Conservation (phyloP, 1,284 basidiomycete genomes). For the Vanrija humicola region DNA sequence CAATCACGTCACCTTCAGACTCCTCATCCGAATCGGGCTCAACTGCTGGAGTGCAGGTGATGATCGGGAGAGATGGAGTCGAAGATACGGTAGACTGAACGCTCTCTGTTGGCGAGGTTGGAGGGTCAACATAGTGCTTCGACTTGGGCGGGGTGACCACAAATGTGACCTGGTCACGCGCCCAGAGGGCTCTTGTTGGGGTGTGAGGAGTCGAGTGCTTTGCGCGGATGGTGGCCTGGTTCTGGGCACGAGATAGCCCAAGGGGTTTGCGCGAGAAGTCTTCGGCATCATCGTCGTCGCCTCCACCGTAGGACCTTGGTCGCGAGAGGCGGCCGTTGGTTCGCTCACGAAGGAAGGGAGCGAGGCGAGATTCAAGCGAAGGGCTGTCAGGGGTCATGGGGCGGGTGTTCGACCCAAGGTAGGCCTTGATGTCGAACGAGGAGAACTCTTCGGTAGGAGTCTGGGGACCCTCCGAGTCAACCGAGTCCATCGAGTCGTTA, state of each 20-base stretch:
- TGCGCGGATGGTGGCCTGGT: too few species aligned
- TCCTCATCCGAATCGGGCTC: slow-evolving; percentile 44
- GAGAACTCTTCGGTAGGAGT: slow-evolving; percentile 38
- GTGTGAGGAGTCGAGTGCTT: too few species aligned
- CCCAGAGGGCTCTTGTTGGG: not conserved
- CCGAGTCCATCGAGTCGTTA: slow-evolving; percentile 18
- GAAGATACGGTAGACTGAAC: slow-evolving; percentile 19
- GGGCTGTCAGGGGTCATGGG: slow-evolving; percentile 12
- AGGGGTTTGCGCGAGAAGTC: not conserved
- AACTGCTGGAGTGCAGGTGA: slow-evolving; percentile 46
- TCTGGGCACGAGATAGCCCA: too few species aligned
- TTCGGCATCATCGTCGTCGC: not conserved
- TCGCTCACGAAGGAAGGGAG: slow-evolving; percentile 40
- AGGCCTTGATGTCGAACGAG: slow-evolving; percentile 8
- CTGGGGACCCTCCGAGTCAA: slow-evolving; percentile 34
- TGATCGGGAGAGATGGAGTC: slow-evolving; percentile 39
- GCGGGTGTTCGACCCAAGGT: not conserved
- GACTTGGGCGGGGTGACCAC: slow-evolving; percentile 10
- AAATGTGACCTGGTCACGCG: not conserved
- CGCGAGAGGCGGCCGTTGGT: slow-evolving; percentile 35
- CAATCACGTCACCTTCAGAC: slow-evolving; percentile 21
- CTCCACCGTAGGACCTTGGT: slow-evolving; percentile 17
- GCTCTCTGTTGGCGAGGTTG: slow-evolving; percentile 26
- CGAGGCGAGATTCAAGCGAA: slow-evolving; percentile 27
- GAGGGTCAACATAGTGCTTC: slow-evolving; percentile 6